Evolutionary conservation across 768 basidiomycete genomes (phyloP).

Genomic region (Suillus hirtellus): DNA sequence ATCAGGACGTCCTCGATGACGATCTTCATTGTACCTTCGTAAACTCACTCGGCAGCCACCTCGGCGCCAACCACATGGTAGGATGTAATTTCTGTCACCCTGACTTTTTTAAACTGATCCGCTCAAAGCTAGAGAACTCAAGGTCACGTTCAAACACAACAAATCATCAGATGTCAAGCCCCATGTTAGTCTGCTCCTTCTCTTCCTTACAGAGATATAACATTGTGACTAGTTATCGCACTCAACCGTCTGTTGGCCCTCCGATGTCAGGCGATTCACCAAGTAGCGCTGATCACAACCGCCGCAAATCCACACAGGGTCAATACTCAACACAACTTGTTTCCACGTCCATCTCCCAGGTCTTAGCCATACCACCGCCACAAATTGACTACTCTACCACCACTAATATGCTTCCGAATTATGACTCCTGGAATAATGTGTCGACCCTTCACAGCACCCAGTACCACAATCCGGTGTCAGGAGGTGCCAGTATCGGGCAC

Average conservation of each 20-base stretch:
- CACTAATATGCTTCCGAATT: neutral
- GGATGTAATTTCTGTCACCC: neutral
- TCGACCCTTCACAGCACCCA: neutral
- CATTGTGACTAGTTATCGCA: neutral
- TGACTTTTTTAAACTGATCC: neutral
- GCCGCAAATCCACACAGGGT: neutral
- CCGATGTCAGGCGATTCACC: neutral
- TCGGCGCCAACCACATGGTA: neutral
- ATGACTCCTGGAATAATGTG: neutral
- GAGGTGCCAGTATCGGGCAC: neutral
- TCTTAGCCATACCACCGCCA: neutral
- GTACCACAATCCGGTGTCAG: neutral
- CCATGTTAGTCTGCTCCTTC: neutral
- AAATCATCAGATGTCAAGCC: neutral
- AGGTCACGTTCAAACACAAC: neutral
- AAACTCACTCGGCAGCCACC: neutral
- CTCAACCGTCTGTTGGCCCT: neutral
- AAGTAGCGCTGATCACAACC: neutral
- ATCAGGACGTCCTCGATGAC: neutral
- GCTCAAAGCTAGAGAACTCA: neutral
- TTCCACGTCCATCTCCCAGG: neutral
- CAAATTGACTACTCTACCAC: neutral
- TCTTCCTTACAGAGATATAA: neutral
- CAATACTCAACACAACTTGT: neutral
- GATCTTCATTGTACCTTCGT: neutral